Percentiles rank a stretch among this genome's conserved stretches.
Evolutionary conservation across 1,284 basidiomycete species (phyloP).

Genomic region (Rhodotorula sp.): DNA sequence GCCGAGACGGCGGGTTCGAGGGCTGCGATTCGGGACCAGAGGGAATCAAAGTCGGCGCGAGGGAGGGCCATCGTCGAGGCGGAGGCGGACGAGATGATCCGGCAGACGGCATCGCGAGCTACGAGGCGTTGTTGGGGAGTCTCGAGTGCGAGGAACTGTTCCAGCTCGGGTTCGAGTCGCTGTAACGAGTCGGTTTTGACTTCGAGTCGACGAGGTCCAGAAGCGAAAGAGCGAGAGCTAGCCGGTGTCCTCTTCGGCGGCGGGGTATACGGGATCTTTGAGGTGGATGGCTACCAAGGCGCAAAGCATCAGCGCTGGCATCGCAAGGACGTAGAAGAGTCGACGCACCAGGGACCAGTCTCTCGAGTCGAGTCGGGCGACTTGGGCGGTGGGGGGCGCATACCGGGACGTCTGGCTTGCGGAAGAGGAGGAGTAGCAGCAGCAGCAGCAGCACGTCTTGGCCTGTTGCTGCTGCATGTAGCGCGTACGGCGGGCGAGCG

Average conservation of each 20-base stretch:
- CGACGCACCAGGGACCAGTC: constrained; percentile 23
- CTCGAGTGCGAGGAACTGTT: not conserved
- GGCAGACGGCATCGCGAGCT: constrained; percentile 3
- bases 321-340: too few species aligned
- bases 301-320: not conserved
- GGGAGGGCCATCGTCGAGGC: not conserved
- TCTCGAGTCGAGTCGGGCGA: constrained; percentile 1
- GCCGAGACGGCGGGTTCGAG: not conserved
- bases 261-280: constrained; percentile 23
- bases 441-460: not conserved
- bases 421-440: too few species aligned
- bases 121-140: not conserved
- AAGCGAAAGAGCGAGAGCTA: not conserved
- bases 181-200: too few species aligned
- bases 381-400: not conserved
- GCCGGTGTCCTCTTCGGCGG: not conserved
- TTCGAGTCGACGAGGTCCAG: too few species aligned
- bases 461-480: not conserved
- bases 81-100: not conserved
- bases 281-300: constrained; percentile 21
- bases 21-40: not conserved
- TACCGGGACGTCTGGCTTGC: not conserved
- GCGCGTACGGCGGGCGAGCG: not conserved
- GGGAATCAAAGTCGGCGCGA: constrained; percentile 9
- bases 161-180: not conserved